Percentiles rank a stretch among this genome's conserved stretches.
Conservation (phyloP, 192 early-diverging fungal genomes). For the Obelidium mucronatum region DNA sequence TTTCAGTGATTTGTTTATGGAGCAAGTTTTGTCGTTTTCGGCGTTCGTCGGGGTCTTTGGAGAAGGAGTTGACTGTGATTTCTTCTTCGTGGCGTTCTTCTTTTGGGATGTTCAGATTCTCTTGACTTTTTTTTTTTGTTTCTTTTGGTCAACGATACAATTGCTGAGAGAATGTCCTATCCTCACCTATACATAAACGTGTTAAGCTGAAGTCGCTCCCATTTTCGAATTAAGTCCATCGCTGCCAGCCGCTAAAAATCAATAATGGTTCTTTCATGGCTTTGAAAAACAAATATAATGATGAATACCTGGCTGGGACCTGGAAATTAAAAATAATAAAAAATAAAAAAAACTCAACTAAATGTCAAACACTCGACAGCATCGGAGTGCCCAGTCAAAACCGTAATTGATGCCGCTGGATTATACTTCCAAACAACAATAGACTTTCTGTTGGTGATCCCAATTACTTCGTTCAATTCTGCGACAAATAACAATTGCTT, state of each 20-base stretch:
- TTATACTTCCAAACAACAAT: constrained; percentile 66
- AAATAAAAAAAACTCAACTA: constrained; percentile 44
- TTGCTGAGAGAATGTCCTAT: not conserved
- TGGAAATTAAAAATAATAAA: not conserved
- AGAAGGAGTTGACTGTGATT: constrained; percentile 32
- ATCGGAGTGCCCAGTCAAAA: constrained; percentile 60
- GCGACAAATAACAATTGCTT: constrained; percentile 58
- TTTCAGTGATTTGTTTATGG: constrained; percentile 47
- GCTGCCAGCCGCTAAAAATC: constrained; percentile 65
- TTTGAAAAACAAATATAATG: constrained; percentile 22
- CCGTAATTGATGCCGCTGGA: constrained; percentile 55
- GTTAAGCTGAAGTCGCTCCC: constrained; percentile 68
- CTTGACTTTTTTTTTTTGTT: constrained; percentile 47
- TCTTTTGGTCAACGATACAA: not conserved
- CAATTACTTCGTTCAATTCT: constrained; percentile 60
- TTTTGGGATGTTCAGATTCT: constrained; percentile 53
- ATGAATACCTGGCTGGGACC: not conserved
- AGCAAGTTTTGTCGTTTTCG: constrained; percentile 52
- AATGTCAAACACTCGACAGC: constrained; percentile 63
- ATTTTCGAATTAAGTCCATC: constrained; percentile 63
- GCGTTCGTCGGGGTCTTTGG: constrained; percentile 49
- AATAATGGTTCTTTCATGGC: constrained; percentile 64
- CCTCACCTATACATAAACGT: constrained; percentile 69
- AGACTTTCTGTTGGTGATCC: constrained; percentile 49
- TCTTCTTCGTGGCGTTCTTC: constrained; percentile 49